Conservation (phyloP, 2,329 filamentous ascomycete species). For the Trichoderma polysporum region DNA sequence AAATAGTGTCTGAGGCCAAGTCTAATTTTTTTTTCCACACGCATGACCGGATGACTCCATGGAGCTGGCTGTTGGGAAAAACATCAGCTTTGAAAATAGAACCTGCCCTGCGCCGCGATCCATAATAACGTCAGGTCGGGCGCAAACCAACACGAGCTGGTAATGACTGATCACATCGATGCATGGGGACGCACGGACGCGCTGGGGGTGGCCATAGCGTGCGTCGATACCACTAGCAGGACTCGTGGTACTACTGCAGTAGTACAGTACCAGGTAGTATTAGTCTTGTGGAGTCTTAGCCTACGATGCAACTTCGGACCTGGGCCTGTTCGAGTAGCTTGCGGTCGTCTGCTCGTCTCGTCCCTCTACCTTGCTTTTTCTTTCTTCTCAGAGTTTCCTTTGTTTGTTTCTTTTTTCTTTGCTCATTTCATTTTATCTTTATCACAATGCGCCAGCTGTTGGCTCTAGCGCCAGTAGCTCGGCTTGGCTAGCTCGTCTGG, state of each 20-base stretch:
- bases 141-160: slow-evolving; percentile 19
- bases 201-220: slow-evolving; percentile 20
- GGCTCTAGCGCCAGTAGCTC: not conserved
- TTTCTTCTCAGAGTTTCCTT: no score
- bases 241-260: not conserved
- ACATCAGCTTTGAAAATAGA: slow-evolving; percentile 18
- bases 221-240: not conserved
- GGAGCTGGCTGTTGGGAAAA: not conserved
- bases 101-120: slow-evolving; percentile 5
- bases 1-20: not conserved
- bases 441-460: not conserved
- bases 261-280: not conserved
- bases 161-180: slow-evolving; percentile 20
- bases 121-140: slow-evolving; percentile 17
- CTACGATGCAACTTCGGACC: slow-evolving; percentile 7
- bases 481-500: not conserved
- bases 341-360: not conserved
- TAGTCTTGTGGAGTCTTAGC: not conserved
- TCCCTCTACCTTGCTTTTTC: not conserved
- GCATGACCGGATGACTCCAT: slow-evolving; percentile 17
- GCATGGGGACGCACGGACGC: slow-evolving; percentile 15
- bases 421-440: not conserved
- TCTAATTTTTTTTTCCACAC: slow-evolving; percentile 9
- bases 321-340: not conserved
- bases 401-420: not conserved